phyloP scores from a whole-genome alignment of 106 monocot species.

The Platanthera guangdongensis region DNA sequence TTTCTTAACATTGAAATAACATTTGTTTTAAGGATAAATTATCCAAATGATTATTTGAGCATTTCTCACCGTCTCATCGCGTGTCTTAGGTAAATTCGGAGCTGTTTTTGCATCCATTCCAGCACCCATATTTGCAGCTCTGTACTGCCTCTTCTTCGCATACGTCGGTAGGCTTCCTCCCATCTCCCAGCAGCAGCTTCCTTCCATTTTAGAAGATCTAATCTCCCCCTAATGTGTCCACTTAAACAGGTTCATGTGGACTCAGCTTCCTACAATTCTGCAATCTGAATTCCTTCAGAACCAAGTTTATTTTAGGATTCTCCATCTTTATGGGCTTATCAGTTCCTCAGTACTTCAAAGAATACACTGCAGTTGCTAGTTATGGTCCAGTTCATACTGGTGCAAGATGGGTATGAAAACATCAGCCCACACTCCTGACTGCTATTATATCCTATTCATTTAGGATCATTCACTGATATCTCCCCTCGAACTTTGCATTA shows the following conservation, averaged over 20 bases:
- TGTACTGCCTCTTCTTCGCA: slow-evolving; percentile 97
- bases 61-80: background rate
- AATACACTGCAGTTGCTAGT: slow-evolving; percentile 94
- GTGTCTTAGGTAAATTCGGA: slow-evolving; percentile 75
- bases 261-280: slow-evolving; percentile 92
- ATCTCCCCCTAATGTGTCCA: background rate
- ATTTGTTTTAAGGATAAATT: background rate
- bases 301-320: slow-evolving; percentile 89
- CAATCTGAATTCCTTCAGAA: slow-evolving; percentile 94
- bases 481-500: too few species aligned
- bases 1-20: background rate
- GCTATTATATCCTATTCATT: too few species aligned
- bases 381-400: slow-evolving; percentile 87
- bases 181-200: background rate
- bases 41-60: background rate
- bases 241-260: slow-evolving; percentile 62
- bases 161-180: slow-evolving; percentile 59
- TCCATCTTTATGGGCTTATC: slow-evolving; percentile 90
- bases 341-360: slow-evolving; percentile 96
- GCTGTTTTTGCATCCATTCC: slow-evolving; percentile 94
- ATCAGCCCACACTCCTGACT: too few species aligned
- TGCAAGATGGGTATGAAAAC: slow-evolving; percentile 73
- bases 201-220: background rate
- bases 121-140: slow-evolving; percentile 85
- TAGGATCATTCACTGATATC: too few species aligned